Percentiles rank a stretch among this genome's conserved stretches.
Evolutionary conservation across 345 rosid genomes (phyloP).

Genomic region (Moricandia arvensis): DNA sequence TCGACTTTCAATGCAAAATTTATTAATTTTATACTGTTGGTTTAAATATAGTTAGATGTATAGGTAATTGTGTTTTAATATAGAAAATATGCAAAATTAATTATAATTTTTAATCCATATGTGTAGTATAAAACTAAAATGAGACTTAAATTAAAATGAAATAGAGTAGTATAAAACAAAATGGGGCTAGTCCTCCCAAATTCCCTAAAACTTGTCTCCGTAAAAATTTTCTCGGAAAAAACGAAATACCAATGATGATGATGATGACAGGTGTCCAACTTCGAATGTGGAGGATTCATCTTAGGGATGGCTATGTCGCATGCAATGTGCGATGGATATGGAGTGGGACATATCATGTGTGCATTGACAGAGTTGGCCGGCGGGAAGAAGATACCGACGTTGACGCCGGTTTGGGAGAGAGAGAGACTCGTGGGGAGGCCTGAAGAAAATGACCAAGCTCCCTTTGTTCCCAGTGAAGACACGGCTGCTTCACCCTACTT

Average conservation of each 20-base stretch:
- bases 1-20: too few species aligned
- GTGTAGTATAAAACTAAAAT: too few species aligned
- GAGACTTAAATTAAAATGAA: too few species aligned
- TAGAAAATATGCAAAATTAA: too few species aligned
- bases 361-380: conserved; percentile 45
- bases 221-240: neutral
- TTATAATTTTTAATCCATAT: too few species aligned
- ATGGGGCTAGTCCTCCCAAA: too few species aligned
- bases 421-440: conserved; percentile 32
- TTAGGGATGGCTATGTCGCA: conserved; percentile 53
- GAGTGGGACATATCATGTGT: conserved; percentile 44
- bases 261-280: conserved; percentile 44
- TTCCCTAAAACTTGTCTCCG: neutral
- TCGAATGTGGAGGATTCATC: conserved; percentile 53
- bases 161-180: too few species aligned
- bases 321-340: conserved; percentile 54
- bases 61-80: too few species aligned
- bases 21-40: too few species aligned
- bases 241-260: neutral
- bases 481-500: conserved; percentile 38
- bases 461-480: neutral
- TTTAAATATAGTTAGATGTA: too few species aligned
- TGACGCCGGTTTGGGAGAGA: conserved; percentile 49
- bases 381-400: conserved; percentile 33
- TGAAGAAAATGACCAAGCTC: neutral